Conservation (phyloP, 352 stramenopile genomes). For the Globisporangium spinosum region DNA sequence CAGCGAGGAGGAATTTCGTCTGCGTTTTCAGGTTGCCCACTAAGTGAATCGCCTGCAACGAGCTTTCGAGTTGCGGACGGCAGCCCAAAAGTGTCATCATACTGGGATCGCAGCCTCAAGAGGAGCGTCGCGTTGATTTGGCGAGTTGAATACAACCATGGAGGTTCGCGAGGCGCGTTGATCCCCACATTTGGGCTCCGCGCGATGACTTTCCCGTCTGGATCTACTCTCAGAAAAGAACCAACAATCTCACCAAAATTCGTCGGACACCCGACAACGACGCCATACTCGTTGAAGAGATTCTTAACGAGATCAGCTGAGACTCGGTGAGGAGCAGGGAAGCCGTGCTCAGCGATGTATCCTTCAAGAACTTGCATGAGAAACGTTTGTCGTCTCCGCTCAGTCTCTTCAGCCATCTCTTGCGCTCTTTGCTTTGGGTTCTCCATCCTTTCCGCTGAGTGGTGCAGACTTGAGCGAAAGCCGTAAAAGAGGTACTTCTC, state of each 20-base stretch:
- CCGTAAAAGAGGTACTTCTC: slow-evolving; percentile 64
- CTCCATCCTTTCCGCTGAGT: slow-evolving; percentile 32
- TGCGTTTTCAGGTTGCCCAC: too few relatives aligned
- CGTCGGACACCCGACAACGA: slow-evolving; percentile 57
- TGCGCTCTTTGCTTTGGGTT: slow-evolving; percentile 36
- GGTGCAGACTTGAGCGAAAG: slow-evolving; percentile 58
- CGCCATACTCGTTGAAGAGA: slow-evolving; percentile 54
- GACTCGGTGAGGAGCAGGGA: slow-evolving; percentile 36
- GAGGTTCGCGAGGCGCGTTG: slow-evolving; percentile 1
- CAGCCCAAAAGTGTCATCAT: slow-evolving; percentile 62
- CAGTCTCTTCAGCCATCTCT: slow-evolving; percentile 34
- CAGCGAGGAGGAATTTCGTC: slow-evolving; percentile 43
- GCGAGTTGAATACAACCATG: slow-evolving; percentile 26
- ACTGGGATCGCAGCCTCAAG: slow-evolving; percentile 46
- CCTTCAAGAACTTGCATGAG: slow-evolving; percentile 71
- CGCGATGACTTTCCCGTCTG: background rate
- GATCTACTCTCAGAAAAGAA: slow-evolving; percentile 21
- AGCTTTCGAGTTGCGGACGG: slow-evolving; percentile 32
- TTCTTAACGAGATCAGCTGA: slow-evolving; percentile 28
- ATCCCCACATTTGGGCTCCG: background rate
- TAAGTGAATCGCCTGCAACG: background rate
- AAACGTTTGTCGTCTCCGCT: slow-evolving; percentile 46
- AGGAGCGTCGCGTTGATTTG: slow-evolving; percentile 56
- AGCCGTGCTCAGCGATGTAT: slow-evolving; percentile 37
- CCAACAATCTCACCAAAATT: slow-evolving; percentile 44